Percentiles rank a stretch among this genome's conserved stretches.
These are phyloP conservation scores for Trametes versicolor DNA, from an alignment of 1,284 basidiomycete species.

Conservation along the genomic window DNA sequence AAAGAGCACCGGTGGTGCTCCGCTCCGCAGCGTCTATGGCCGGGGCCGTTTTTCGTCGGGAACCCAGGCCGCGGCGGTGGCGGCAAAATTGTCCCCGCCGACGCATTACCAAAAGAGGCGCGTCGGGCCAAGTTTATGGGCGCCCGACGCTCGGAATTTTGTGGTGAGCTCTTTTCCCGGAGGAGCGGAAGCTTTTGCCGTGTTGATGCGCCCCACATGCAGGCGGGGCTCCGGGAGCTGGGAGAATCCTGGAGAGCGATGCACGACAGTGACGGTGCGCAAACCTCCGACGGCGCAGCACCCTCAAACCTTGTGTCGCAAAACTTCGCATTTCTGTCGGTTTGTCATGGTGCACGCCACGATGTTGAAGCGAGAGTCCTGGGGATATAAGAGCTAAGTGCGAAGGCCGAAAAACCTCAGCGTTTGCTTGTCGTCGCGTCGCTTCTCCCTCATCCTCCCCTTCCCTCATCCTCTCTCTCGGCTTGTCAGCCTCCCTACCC, in stretches of 20 bases:
- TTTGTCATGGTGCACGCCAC: conserved; percentile 9
- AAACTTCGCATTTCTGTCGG: background rate
- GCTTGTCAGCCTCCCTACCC: conserved; percentile 19
- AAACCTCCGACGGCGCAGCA: background rate
- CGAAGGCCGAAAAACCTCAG: background rate
- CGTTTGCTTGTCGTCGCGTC: conserved; percentile 23
- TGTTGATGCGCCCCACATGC: conserved; percentile 2
- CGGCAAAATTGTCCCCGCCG: background rate
- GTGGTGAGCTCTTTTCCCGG: conserved; percentile 1
- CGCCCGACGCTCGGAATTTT: background rate
- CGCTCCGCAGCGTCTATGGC: no score
- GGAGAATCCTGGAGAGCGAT: background rate
- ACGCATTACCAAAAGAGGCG: conserved; percentile 1
- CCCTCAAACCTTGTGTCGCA: conserved; percentile 14
- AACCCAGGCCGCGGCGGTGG: background rate
- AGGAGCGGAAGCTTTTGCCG: conserved; percentile 1
- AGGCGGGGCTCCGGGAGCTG: conserved; percentile 1
- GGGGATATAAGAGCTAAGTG: conserved; percentile 14
- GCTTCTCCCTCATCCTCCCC: conserved; percentile 9
- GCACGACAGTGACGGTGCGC: background rate
- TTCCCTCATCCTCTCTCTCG: background rate
- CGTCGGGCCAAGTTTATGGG: background rate
- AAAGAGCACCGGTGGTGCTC: no score
- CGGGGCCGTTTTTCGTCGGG: background rate
- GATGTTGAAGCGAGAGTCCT: background rate